These are phyloP conservation scores for Dryas drummondii DNA, from an alignment of 306 rosid species.

Conservation along the genomic window DNA sequence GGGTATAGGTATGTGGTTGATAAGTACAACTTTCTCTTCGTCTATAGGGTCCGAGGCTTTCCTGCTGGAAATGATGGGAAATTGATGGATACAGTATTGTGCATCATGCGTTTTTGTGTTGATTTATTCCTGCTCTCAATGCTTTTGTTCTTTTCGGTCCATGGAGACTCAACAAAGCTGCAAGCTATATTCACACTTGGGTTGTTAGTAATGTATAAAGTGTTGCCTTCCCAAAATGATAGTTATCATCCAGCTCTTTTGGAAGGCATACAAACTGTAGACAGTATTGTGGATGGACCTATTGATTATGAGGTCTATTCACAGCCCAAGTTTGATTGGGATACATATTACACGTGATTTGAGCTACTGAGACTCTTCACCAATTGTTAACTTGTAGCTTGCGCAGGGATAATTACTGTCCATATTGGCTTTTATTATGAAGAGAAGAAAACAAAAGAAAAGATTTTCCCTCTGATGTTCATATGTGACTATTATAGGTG, in stretches of 20 bases:
- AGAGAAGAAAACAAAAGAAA: constrained; percentile 8
- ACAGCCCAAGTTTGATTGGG: constrained; percentile 95
- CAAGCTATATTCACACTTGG: constrained; percentile 97
- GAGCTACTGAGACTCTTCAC: constrained; percentile 12
- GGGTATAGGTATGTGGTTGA: constrained; percentile 96
- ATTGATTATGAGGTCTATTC: constrained; percentile 88
- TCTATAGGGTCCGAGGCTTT: constrained; percentile 85
- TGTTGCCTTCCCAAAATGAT: constrained; percentile 68
- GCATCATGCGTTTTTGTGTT: constrained; percentile 88
- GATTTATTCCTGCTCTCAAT: constrained; percentile 78
- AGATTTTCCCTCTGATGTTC: constrained; percentile 29
- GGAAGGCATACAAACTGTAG: constrained; percentile 78
- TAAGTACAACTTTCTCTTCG: constrained; percentile 90
- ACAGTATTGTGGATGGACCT: constrained; percentile 64
- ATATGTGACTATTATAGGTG: constrained; percentile 5
- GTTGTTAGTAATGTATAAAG: constrained; percentile 62
- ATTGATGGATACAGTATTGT: constrained; percentile 81
- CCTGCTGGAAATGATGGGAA: constrained; percentile 98
- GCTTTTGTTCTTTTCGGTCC: constrained; percentile 91
- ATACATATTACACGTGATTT: constrained; percentile 57
- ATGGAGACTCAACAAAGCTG: constrained; percentile 89
- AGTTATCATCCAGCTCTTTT: constrained; percentile 58
- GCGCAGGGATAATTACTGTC: constrained; percentile 8
- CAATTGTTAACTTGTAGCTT: constrained; percentile 24
- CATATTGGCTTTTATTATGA: constrained; percentile 17